These are phyloP conservation scores for Dryas octopetala DNA, from an alignment of 306 rosid species.

Conservation along the genomic window DNA sequence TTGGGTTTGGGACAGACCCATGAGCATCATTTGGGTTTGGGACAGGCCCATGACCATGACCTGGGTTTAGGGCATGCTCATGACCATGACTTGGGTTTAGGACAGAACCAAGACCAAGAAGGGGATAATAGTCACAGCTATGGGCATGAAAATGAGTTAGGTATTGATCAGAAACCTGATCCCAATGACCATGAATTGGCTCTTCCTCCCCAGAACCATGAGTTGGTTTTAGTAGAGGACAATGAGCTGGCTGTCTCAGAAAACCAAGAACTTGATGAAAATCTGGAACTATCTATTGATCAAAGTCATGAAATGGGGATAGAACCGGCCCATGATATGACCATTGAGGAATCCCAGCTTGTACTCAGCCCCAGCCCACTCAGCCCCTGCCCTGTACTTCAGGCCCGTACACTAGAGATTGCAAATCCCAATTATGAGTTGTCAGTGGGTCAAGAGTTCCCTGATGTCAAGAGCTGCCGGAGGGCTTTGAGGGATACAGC, in stretches of 20 bases:
- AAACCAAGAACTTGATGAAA: conserved; percentile 63
- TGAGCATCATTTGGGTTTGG: conserved; percentile 58
- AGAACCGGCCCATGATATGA: conserved; percentile 47
- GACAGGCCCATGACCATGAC: conserved; percentile 37
- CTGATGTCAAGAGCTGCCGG: conserved; percentile 86
- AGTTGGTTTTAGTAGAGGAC: conserved; percentile 44
- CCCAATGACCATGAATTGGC: conserved; percentile 56
- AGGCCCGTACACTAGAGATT: conserved; percentile 51
- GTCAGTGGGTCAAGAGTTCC: conserved; percentile 80
- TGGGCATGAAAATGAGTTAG: conserved; percentile 53
- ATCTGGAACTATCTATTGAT: conserved; percentile 47
- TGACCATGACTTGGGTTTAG: conserved; percentile 59
- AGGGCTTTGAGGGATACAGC: conserved; percentile 89
- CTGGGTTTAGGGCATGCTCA: conserved; percentile 54
- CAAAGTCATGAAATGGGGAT: conserved; percentile 62
- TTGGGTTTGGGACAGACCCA: conserved; percentile 45
- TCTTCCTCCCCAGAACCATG: conserved; percentile 50
- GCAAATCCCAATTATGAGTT: conserved; percentile 55
- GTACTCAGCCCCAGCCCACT: conserved; percentile 35
- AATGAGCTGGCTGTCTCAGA: conserved; percentile 62
- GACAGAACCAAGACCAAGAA: conserved; percentile 55
- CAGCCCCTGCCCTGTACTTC: conserved; percentile 46
- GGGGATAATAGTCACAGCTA: conserved; percentile 53
- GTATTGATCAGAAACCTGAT: conserved; percentile 73
- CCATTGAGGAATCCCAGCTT: conserved; percentile 42